Evolutionary conservation across 192 early-diverging fungal species (phyloP).

Genomic region (Helicostylum pulchrum): DNA sequence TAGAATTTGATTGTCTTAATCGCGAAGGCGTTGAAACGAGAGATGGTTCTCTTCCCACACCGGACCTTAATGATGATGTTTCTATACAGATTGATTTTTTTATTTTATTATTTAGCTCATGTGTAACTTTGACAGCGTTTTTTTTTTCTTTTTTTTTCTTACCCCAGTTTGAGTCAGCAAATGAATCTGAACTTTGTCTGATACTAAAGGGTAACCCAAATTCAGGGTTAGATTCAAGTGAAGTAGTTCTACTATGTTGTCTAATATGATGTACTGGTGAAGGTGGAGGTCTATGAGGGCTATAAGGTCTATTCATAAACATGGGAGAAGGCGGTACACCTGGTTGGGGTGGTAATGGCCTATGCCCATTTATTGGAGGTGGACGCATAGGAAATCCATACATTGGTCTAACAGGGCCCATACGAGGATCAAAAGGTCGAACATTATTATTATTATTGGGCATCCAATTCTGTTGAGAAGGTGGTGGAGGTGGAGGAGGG

Average conservation of each 20-base stretch:
- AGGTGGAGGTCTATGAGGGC: too few relatives aligned
- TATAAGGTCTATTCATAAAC: too few relatives aligned
- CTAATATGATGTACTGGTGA: not conserved
- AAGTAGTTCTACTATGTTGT: not conserved
- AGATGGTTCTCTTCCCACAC: constrained; percentile 10
- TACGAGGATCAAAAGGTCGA: not conserved
- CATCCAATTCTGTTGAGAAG: too few relatives aligned
- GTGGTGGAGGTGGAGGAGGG: constrained; percentile 1
- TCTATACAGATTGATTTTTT: not conserved
- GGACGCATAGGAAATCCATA: not conserved
- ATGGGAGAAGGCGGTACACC: constrained; percentile 1
- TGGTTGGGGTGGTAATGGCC: constrained; percentile 3
- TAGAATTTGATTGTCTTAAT: not conserved
- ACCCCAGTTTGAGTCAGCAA: constrained; percentile 7
- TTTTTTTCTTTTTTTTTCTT: not conserved
- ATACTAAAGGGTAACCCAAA: not conserved
- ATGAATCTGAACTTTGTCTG: constrained; percentile 8
- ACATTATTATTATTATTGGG: not conserved
- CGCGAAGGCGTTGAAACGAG: constrained; percentile 9
- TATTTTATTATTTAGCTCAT: not conserved
- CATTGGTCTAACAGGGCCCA: not conserved
- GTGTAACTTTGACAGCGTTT: not conserved
- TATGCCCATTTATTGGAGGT: constrained; percentile 3
- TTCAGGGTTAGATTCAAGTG: constrained; percentile 2
- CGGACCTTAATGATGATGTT: constrained; percentile 1